These are phyloP conservation scores for Debaryomyces udenii DNA, from an alignment of 1,139 yeast species.

Conservation along the genomic window DNA sequence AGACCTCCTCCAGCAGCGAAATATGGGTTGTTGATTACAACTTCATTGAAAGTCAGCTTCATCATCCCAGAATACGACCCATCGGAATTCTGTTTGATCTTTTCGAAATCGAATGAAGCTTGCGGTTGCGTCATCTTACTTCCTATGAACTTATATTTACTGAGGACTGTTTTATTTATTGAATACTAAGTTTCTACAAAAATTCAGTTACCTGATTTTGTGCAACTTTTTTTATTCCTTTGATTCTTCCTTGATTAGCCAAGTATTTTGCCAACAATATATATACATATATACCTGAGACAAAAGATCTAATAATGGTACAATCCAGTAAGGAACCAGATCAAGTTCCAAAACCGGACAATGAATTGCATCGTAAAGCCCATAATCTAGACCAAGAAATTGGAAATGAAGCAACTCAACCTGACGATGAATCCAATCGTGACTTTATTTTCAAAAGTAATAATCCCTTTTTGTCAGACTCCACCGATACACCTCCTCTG, in stretches of 20 bases:
- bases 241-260: slow-evolving; percentile 3
- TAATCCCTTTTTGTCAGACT: slow-evolving; percentile 22
- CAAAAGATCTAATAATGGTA: slow-evolving; percentile 5
- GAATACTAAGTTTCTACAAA: neutral
- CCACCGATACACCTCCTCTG: neutral
- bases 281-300: neutral
- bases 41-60: slow-evolving; percentile 48
- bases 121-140: slow-evolving; percentile 1
- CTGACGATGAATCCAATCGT: slow-evolving; percentile 1
- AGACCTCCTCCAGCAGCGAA: slow-evolving; percentile 98
- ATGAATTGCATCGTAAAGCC: neutral
- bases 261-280: neutral
- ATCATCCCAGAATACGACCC: slow-evolving; percentile 42
- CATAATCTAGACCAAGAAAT: neutral
- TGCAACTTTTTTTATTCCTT: slow-evolving; percentile 2
- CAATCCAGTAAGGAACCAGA: slow-evolving; percentile 5
- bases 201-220: slow-evolving; percentile 1
- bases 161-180: too few species aligned
- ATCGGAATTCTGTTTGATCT: slow-evolving; percentile 39
- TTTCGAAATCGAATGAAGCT: slow-evolving; percentile 35
- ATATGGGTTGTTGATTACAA: slow-evolving; percentile 78
- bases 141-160: too few species aligned
- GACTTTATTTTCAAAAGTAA: slow-evolving; percentile 15
- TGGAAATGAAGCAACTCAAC: neutral
- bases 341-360: neutral